Evolutionary conservation across 2,329 filamentous ascomycete genomes (phyloP).

Genomic region (Penicillium hordei): DNA sequence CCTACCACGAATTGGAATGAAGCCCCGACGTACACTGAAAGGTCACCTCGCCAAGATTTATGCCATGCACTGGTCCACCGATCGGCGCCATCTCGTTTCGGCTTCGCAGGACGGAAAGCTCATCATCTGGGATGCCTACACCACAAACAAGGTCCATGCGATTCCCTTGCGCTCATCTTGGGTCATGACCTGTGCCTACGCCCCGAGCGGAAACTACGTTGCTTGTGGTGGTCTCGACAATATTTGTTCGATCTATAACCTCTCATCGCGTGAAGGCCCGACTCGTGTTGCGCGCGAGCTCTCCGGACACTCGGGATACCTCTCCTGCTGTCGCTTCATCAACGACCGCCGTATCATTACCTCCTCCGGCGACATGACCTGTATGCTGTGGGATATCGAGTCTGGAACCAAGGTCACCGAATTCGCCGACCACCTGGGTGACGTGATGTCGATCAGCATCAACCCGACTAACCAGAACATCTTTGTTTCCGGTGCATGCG

Average conservation of each 20-base stretch:
- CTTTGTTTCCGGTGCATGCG: constrained; percentile 98
- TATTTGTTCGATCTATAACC: constrained; percentile 99
- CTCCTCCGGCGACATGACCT: constrained; percentile 98
- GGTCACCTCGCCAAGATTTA: constrained; percentile 99
- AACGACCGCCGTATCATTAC: constrained; percentile 97
- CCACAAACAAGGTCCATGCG: constrained; percentile 98
- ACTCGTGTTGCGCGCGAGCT: constrained; percentile 94
- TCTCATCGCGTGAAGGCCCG: constrained; percentile 94
- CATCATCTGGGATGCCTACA: constrained; percentile 99
- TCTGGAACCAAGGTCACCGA: constrained; percentile 96
- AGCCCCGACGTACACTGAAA: constrained; percentile 93
- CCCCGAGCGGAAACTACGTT: constrained; percentile 96
- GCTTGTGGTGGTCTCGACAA: constrained; percentile 98
- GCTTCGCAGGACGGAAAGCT: constrained; percentile 98
- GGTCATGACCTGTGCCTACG: constrained; percentile 99
- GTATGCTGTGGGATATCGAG: constrained; percentile 99
- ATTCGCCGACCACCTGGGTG: constrained; percentile 95
- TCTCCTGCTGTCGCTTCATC: constrained; percentile 98
- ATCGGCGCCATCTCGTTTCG: constrained; percentile 93
- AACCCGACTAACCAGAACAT: constrained; percentile 99
- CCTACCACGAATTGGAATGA: constrained; percentile 93
- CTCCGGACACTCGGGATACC: constrained; percentile 93
- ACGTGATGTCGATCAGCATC: constrained; percentile 99
- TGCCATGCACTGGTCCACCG: constrained; percentile 99
- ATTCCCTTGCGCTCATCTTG: constrained; percentile 96